phyloP scores from a whole-genome alignment of 169 alveolate species.

The Babesia gibsoni region DNA sequence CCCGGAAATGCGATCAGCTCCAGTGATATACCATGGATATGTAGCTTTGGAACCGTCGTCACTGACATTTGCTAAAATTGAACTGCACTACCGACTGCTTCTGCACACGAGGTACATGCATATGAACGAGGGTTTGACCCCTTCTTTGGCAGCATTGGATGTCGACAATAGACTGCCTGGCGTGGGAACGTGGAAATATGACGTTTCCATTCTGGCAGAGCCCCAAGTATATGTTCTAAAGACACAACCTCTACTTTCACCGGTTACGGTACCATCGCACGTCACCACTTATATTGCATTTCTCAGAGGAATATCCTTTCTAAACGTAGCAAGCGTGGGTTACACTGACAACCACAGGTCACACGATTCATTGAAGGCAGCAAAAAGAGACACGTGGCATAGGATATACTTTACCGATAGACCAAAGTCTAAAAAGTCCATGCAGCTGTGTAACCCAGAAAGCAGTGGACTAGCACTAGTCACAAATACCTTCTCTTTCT shows the following conservation, averaged over 20 bases:
- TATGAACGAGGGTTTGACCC: slow-evolving; percentile 30
- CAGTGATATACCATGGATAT: slow-evolving; percentile 47
- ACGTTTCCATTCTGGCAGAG: slow-evolving; percentile 9
- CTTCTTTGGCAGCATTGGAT: neutral
- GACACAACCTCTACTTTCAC: neutral
- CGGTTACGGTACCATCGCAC: neutral
- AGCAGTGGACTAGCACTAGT: slow-evolving; percentile 36
- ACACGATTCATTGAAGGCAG: neutral
- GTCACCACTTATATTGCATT: slow-evolving; percentile 1
- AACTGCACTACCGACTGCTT: slow-evolving; percentile 18
- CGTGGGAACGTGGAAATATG: neutral
- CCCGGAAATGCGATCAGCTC: slow-evolving; percentile 42
- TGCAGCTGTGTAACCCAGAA: slow-evolving; percentile 20
- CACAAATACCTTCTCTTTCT: slow-evolving; percentile 19
- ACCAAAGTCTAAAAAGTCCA: neutral
- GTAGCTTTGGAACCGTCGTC: slow-evolving; percentile 32
- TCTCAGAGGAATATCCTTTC: slow-evolving; percentile 29
- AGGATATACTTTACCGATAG: slow-evolving; percentile 11
- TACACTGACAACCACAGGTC: neutral
- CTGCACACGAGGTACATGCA: slow-evolving; percentile 54
- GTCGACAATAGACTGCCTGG: neutral
- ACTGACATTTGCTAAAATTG: neutral
- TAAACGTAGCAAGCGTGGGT: slow-evolving; percentile 10
- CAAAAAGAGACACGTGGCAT: slow-evolving; percentile 4
- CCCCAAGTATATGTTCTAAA: slow-evolving; percentile 33